phyloP scores from a whole-genome alignment of 2,329 filamentous ascomycete species.

The Rutstroemia sp. region DNA sequence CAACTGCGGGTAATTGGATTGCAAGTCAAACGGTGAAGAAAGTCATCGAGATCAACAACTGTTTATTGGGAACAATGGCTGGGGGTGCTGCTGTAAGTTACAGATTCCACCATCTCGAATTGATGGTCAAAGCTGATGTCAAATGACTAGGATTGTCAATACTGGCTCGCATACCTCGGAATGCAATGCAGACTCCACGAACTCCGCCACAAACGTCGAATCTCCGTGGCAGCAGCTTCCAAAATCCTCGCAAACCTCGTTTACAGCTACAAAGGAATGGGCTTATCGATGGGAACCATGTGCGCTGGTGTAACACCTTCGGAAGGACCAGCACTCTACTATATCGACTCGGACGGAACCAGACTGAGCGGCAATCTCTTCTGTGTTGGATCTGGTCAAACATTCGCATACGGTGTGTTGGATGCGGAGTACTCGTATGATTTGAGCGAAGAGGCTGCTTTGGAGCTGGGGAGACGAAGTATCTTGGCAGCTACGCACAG shows the following conservation, averaged over 20 bases:
- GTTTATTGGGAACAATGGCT: constrained; percentile 93
- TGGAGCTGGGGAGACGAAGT: constrained; percentile 84
- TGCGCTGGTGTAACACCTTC: constrained; percentile 92
- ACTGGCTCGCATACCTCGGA: constrained; percentile 97
- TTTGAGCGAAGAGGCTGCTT: constrained; percentile 74
- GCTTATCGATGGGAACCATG: constrained; percentile 98
- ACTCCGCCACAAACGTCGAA: constrained; percentile 97
- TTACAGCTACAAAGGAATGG: constrained; percentile 98
- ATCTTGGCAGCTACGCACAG: constrained; percentile 95
- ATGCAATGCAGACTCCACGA: constrained; percentile 99
- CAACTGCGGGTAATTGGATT: constrained; percentile 98
- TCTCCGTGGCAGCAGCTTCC: constrained; percentile 91
- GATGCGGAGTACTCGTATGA: constrained; percentile 95
- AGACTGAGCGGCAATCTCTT: constrained; percentile 90
- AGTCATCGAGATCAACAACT: constrained; percentile 96
- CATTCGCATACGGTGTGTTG: constrained; percentile 95
- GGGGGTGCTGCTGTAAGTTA: constrained; percentile 78
- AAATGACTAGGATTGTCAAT: constrained; percentile 78
- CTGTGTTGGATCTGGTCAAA: constrained; percentile 97
- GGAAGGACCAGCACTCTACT: constrained; percentile 96
- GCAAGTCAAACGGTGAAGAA: constrained; percentile 99
- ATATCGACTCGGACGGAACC: constrained; percentile 96
- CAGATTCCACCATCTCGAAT: background rate
- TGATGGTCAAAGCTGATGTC: background rate
- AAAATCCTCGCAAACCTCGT: constrained; percentile 99